Base-by-base conservation (phyloP, 106 monocot species). In the Hemerocallis citrina region DNA sequence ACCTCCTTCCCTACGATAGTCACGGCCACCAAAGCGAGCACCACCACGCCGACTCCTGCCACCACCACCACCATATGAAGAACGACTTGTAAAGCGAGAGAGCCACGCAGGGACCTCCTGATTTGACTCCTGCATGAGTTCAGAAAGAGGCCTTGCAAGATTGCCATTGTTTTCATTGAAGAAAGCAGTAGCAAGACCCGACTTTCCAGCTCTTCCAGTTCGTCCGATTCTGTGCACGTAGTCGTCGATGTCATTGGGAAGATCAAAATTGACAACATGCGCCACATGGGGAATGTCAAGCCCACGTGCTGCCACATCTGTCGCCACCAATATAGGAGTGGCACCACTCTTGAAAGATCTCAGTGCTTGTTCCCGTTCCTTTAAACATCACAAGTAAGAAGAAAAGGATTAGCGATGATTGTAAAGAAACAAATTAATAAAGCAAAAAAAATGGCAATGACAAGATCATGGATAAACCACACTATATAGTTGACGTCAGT, bases 251-350 rank as follows among this genome's bases (percentile, higher is more conserved):
- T 92, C 88, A 32, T 82, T 92, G 8, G 92, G 92, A 15, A 92
- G 80, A 39, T 92, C 92, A 60, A 92, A 92, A 55, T 92, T 92
- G 40, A 92, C 72, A 10, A 88, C 92, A 62, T 92, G 92, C 0
- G 88, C 69, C 39, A 92, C 92, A 49, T 84, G 87, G 4, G 92
- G 92, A 19, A 92, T 92, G 75, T 92, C 92, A 13, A 88, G 92
- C 20, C 92, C 92, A 40, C 92, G 77, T 11, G 92, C 88, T 3
- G 92, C 92, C 14, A 92, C 92, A 63, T 92, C 92, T 20, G 92
- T 92, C 4, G 92, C 92, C n/a, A 92, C 92, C 2, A 92, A 51
- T 20, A 88, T 83, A 4, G 87, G 92, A 24, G 92, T 84, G 25
- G 54, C 21, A 5, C 92, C 92, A 34, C 78, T 84, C 72, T 92